phyloP scores from a whole-genome alignment of 768 basidiomycete species.

The Lentinula guzmanii region DNA sequence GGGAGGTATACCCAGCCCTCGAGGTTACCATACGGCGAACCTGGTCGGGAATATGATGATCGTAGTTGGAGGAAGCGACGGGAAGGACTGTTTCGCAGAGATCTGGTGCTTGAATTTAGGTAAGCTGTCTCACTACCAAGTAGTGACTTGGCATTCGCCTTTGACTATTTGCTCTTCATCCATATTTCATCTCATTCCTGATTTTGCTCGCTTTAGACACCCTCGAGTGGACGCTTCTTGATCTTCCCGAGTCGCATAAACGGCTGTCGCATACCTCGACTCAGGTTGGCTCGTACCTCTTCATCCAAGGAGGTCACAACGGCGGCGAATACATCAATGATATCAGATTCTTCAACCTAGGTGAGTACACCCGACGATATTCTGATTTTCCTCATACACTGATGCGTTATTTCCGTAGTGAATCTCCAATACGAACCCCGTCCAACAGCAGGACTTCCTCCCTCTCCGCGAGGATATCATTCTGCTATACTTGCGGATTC shows the following conservation, averaged over 20 bases:
- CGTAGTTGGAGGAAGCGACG: slow-evolving; percentile 88
- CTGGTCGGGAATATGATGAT: slow-evolving; percentile 83
- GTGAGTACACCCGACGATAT: slow-evolving; percentile 30
- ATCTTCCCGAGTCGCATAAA: slow-evolving; percentile 37
- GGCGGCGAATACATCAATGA: slow-evolving; percentile 69
- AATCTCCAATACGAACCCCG: slow-evolving; percentile 80
- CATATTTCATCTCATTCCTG: no score
- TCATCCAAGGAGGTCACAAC: slow-evolving; percentile 87
- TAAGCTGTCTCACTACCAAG: slow-evolving; percentile 28
- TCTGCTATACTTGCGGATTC: slow-evolving; percentile 77
- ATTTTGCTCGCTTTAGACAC: slow-evolving; percentile 24
- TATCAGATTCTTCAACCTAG: slow-evolving; percentile 80
- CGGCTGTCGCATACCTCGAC: slow-evolving; percentile 83
- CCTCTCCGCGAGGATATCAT: slow-evolving; percentile 80
- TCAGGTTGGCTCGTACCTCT: slow-evolving; percentile 88
- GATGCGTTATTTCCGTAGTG: slow-evolving; percentile 37
- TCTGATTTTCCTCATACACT: background rate
- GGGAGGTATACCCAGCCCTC: slow-evolving; percentile 41
- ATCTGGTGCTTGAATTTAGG: slow-evolving; percentile 85
- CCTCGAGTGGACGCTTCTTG: slow-evolving; percentile 39
- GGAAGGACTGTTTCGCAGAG: slow-evolving; percentile 81
- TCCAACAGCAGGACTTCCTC: slow-evolving; percentile 58
- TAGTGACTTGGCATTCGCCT: no score
- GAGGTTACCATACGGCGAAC: slow-evolving; percentile 91
- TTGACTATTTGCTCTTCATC: no score